A percentile compares a stretch with the other conserved stretches of the same genome.
Conservation (phyloP, 371 early-diverging fungal species). For the Mucor saturninus region DNA sequence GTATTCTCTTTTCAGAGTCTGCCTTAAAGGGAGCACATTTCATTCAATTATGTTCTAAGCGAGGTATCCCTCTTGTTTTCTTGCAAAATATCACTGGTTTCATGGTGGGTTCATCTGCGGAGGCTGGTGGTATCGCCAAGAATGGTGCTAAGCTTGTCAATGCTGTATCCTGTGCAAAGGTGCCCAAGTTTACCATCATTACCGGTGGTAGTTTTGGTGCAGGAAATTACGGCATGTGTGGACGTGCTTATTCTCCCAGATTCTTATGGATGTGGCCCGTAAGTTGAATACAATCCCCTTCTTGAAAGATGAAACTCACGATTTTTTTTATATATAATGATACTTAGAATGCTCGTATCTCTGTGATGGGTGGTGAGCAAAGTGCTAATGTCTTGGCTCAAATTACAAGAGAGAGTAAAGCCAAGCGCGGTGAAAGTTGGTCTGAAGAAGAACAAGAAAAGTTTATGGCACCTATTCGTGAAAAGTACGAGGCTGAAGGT, state of each 20-base stretch:
- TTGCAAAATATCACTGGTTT: constrained; percentile 97
- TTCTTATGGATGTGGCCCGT: constrained; percentile 98
- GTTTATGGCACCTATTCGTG: constrained; percentile 89
- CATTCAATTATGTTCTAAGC: constrained; percentile 93
- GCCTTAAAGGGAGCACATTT: constrained; percentile 98
- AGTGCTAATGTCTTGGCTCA: constrained; percentile 94
- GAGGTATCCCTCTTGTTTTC: constrained; percentile 93
- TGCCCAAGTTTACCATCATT: constrained; percentile 95
- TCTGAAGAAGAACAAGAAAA: constrained; percentile 69
- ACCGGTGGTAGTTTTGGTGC: constrained; percentile 95
- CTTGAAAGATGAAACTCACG: constrained; percentile 5
- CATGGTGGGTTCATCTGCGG: constrained; percentile 97
- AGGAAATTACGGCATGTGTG: constrained; percentile 99
- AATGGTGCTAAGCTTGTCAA: constrained; percentile 98
- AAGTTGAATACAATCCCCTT: constrained; percentile 31
- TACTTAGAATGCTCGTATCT: constrained; percentile 82
- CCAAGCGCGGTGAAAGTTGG: constrained; percentile 82
- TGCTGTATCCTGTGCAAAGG: constrained; percentile 94
- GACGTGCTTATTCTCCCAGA: constrained; percentile 92
- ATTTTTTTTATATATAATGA: not conserved
- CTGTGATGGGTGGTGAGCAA: constrained; percentile 99
- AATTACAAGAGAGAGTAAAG: constrained; percentile 86
- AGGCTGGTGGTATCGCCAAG: constrained; percentile 97
- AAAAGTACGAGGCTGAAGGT: constrained; percentile 92
- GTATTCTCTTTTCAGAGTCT: constrained; percentile 95